phyloP scores from a whole-genome alignment of 345 rosid genomes.

The Psidium friedrichsthalianum region DNA sequence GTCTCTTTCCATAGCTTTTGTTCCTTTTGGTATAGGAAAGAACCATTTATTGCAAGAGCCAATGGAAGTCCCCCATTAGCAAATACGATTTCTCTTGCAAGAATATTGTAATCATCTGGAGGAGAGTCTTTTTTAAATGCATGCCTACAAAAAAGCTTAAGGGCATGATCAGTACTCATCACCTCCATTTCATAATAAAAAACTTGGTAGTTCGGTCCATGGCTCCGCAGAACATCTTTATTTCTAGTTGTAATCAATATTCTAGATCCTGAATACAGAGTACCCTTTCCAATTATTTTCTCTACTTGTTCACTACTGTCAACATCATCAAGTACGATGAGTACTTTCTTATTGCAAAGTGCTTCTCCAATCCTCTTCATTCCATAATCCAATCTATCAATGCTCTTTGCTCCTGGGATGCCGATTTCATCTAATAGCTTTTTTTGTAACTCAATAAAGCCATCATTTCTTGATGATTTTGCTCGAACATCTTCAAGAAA shows the following conservation, averaged over 20 bases:
- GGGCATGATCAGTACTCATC: background rate
- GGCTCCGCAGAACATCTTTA: background rate
- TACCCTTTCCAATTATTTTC: background rate
- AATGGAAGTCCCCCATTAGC: background rate
- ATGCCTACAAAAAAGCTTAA: background rate
- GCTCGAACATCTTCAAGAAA: too few species aligned
- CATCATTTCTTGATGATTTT: too few species aligned
- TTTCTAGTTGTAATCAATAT: background rate
- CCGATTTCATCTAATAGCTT: background rate
- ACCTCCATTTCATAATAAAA: background rate
- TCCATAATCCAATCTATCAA: background rate
- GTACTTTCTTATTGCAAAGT: background rate
- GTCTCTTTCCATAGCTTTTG: background rate
- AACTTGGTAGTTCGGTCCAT: background rate
- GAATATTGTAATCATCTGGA: background rate
- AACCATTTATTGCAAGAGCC: background rate
- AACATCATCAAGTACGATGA: background rate
- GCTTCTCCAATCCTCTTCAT: background rate
- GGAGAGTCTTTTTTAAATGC: background rate
- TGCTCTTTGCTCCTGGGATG: background rate
- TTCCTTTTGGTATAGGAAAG: fast-evolving
- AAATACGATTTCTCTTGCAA: background rate
- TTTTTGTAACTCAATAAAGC: too few species aligned
- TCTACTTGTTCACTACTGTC: background rate
- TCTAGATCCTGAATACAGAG: background rate